phyloP scores from a whole-genome alignment of 2,329 filamentous ascomycete species.

The Paramyrothecium sp. region DNA sequence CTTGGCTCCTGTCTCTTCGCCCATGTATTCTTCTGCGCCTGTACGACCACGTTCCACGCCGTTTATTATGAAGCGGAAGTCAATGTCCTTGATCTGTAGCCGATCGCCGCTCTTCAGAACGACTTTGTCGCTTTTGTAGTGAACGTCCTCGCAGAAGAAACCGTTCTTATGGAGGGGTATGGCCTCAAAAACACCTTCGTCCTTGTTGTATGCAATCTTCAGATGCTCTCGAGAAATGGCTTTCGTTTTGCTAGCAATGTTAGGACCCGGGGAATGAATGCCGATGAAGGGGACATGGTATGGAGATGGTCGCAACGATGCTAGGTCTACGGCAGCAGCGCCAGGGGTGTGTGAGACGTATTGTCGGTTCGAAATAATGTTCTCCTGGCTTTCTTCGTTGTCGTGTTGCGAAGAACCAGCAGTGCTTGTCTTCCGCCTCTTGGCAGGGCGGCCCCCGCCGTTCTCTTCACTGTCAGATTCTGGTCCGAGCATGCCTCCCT shows the following conservation, averaged over 20 bases:
- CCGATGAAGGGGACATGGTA: slow-evolving; percentile 64
- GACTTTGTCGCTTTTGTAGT: slow-evolving; percentile 54
- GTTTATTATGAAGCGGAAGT: slow-evolving; percentile 68
- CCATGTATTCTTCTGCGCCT: slow-evolving; percentile 54
- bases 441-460: slow-evolving; percentile 35
- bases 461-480: slow-evolving; percentile 56
- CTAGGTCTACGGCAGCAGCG: slow-evolving; percentile 58
- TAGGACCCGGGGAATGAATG: slow-evolving; percentile 67
- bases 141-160: slow-evolving; percentile 63
- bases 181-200: slow-evolving; percentile 64
- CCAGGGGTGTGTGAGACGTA: slow-evolving; percentile 60
- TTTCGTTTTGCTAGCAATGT: slow-evolving; percentile 63
- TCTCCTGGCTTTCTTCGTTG: slow-evolving; percentile 41
- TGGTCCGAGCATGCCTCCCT: slow-evolving; percentile 66
- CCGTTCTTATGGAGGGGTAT: slow-evolving; percentile 63
- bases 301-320: slow-evolving; percentile 58
- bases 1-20: slow-evolving; percentile 45
- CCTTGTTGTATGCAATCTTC: slow-evolving; percentile 68
- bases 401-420: slow-evolving; percentile 41
- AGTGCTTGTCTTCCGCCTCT: slow-evolving; percentile 45
- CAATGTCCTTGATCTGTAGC: slow-evolving; percentile 71
- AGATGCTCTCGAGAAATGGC: slow-evolving; percentile 73
- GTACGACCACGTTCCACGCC: slow-evolving; percentile 57
- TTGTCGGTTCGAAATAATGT: slow-evolving; percentile 55
- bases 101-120: slow-evolving; percentile 61